Evolutionary conservation across 495 filamentous ascomycete genomes (phyloP).

Genomic region (Lasiosphaeris hirsuta): DNA sequence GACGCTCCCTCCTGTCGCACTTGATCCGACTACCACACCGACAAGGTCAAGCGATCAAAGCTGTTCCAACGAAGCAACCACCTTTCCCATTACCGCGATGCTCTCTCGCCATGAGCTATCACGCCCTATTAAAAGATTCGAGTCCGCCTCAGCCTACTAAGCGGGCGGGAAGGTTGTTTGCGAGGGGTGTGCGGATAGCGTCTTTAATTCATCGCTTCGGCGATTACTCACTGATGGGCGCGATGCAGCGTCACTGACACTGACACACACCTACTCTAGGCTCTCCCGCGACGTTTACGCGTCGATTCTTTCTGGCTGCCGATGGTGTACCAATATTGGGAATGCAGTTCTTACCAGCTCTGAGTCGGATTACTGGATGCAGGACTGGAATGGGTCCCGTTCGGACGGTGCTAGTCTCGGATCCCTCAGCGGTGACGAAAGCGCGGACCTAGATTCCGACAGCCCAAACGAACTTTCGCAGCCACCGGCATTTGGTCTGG

Average conservation of each 20-base stretch:
- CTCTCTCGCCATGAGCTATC: too few relatives aligned
- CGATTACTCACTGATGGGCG: background rate
- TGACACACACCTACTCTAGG: background rate
- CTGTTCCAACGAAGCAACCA: too few relatives aligned
- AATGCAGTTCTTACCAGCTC: background rate
- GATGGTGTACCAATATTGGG: constrained; percentile 1
- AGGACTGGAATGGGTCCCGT: constrained; percentile 1
- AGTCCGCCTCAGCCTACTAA: too few relatives aligned
- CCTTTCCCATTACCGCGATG: too few relatives aligned
- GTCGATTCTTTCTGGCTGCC: background rate
- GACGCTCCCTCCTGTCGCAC: too few relatives aligned
- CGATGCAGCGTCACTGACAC: background rate
- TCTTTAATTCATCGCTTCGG: background rate
- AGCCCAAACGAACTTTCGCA: too few relatives aligned
- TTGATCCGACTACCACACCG: too few relatives aligned
- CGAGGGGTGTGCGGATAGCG: background rate
- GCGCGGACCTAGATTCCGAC: background rate
- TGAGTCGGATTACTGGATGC: constrained; percentile 1
- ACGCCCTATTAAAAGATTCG: too few relatives aligned
- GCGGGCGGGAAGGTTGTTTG: background rate
- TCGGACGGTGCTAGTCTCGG: constrained; percentile 1
- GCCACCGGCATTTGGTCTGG: background rate
- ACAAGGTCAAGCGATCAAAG: too few relatives aligned
- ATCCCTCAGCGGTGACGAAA: background rate
- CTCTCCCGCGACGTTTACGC: background rate